These are phyloP conservation scores for Hypoxylon cercidicola DNA, from an alignment of 495 filamentous ascomycete species.

Conservation along the genomic window DNA sequence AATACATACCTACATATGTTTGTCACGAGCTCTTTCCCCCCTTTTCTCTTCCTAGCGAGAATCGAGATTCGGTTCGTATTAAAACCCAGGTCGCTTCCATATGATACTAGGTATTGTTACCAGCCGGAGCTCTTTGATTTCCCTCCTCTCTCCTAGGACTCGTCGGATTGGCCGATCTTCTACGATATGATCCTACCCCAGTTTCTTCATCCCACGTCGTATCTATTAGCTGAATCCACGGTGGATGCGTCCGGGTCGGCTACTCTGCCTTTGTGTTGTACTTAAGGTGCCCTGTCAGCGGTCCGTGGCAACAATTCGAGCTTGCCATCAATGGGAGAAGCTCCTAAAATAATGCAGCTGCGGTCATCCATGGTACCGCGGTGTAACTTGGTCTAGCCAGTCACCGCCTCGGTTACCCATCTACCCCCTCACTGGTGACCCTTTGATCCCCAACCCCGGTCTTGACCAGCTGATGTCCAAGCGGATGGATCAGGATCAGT, in stretches of 20 bases:
- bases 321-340: no score
- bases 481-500: conserved; percentile 14
- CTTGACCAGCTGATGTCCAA: conserved; percentile 13
- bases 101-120: neutral
- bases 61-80: neutral
- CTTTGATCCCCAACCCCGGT: conserved; percentile 9
- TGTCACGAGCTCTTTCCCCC: neutral
- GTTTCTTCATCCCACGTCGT: neutral
- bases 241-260: neutral
- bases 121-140: conserved; percentile 4
- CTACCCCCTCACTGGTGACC: neutral
- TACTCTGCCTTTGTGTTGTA: neutral
- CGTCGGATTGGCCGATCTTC: conserved; percentile 17
- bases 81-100: conserved; percentile 3
- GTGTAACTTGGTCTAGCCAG: neutral
- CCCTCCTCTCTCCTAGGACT: neutral
- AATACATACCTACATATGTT: neutral
- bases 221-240: conserved; percentile 7
- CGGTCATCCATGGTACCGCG: neutral
- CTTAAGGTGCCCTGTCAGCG: conserved; percentile 10
- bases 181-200: conserved; percentile 20
- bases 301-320: conserved; percentile 14
- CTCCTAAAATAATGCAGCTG: neutral
- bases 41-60: neutral
- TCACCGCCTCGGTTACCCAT: neutral